A percentile compares a stretch with the other conserved stretches of the same genome.
Evolutionary conservation across 805 yeast genomes (phyloP).

Genomic region (Helenozyma baotianmanensis): DNA sequence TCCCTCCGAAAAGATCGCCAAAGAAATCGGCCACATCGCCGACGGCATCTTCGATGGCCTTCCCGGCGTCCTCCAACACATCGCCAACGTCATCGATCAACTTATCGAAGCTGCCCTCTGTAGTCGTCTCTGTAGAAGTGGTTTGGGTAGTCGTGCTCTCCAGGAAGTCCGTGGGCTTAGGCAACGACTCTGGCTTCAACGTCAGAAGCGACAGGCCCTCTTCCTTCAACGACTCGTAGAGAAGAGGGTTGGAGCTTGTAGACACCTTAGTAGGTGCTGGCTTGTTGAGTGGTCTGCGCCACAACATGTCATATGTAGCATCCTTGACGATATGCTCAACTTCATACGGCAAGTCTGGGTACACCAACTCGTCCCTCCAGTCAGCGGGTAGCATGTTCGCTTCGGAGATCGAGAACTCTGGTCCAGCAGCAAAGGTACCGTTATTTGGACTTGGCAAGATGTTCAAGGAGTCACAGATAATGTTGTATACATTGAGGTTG

Average conservation of each 20-base stretch:
- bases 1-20: neutral
- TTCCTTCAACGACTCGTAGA: no score
- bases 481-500: slow-evolving; percentile 69
- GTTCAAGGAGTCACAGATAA: slow-evolving; percentile 61
- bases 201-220: no score
- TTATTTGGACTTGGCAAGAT: slow-evolving; percentile 53
- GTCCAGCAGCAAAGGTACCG: slow-evolving; percentile 34
- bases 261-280: neutral
- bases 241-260: no score
- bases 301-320: slow-evolving; percentile 50
- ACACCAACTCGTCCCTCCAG: slow-evolving; percentile 46
- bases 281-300: slow-evolving; percentile 16
- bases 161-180: no score
- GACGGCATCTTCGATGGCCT: slow-evolving; percentile 13
- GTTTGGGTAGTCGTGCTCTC: no score
- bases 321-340: slow-evolving; percentile 41
- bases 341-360: slow-evolving; percentile 48
- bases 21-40: slow-evolving; percentile 11
- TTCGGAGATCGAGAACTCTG: slow-evolving; percentile 16
- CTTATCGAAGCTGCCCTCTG: neutral
- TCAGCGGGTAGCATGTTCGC: slow-evolving; percentile 28
- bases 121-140: neutral
- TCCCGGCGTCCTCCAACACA: slow-evolving; percentile 13
- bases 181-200: no score
- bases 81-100: slow-evolving; percentile 11